Conservation (phyloP, 768 basidiomycete genomes). For the Tricholoma terreum region DNA sequence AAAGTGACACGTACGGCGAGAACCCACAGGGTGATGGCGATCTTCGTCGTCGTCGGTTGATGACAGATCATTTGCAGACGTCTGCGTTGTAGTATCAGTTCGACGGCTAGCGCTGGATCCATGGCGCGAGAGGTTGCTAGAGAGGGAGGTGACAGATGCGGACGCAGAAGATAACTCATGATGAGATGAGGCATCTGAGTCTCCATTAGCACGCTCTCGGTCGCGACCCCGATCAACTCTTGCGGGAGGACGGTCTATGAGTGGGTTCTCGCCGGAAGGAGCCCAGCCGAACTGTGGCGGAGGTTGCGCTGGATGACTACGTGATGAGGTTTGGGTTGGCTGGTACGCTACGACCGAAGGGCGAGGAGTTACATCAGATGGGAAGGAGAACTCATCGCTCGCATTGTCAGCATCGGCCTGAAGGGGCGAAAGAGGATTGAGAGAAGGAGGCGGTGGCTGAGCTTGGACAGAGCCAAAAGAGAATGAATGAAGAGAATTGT, state of each 20-base stretch:
- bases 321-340: constrained; percentile 16
- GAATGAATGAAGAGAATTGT: constrained; percentile 44
- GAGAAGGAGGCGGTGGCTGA: constrained; percentile 25
- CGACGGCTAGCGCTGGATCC: constrained; percentile 25
- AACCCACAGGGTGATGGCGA: constrained; percentile 31
- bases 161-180: constrained; percentile 45
- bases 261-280: constrained; percentile 5
- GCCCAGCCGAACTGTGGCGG: constrained; percentile 12
- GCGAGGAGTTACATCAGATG: constrained; percentile 47
- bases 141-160: constrained; percentile 42
- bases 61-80: constrained; percentile 33
- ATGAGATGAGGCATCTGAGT: constrained; percentile 43
- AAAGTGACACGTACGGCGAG: constrained; percentile 14
- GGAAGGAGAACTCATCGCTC: constrained; percentile 32
- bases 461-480: constrained; percentile 43
- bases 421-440: constrained; percentile 36
- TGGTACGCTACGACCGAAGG: constrained; percentile 42
- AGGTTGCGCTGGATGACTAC: constrained; percentile 32
- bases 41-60: constrained; percentile 35
- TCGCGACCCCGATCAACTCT: constrained; percentile 7
- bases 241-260: neutral
- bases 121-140: constrained; percentile 30
- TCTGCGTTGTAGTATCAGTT: constrained; percentile 32
- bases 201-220: constrained; percentile 11
- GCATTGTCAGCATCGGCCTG: constrained; percentile 30